These are phyloP conservation scores for Trichoderma asperelloides DNA, from an alignment of 495 filamentous ascomycete species.

Conservation along the genomic window DNA sequence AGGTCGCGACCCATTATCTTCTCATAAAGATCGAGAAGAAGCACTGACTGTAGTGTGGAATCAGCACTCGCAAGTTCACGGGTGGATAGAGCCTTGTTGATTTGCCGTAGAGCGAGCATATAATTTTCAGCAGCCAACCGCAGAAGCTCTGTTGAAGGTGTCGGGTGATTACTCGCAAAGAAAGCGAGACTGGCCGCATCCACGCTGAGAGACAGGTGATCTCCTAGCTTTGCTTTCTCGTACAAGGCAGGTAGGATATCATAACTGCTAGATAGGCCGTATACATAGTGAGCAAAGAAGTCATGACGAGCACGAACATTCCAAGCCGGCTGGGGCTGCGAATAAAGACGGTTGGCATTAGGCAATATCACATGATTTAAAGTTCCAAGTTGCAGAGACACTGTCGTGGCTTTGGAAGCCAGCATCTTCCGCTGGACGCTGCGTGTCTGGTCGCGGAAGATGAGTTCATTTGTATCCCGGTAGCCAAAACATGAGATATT, in stretches of 20 bases:
- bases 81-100: constrained; percentile 13
- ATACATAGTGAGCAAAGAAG: constrained; percentile 21
- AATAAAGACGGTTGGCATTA: not conserved
- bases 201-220: constrained; percentile 13
- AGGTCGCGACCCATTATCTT: constrained; percentile 18
- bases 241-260: constrained; percentile 18
- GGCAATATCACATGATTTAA: not conserved
- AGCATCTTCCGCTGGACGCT: constrained; percentile 8
- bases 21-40: constrained; percentile 24
- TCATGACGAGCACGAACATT: constrained; percentile 15
- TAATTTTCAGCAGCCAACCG: constrained; percentile 14
- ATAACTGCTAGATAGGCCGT: constrained; percentile 17
- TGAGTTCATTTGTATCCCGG: constrained; percentile 6
- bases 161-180: constrained; percentile 10
- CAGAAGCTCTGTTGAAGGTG: not conserved
- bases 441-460: constrained; percentile 9
- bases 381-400: not conserved
- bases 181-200: constrained; percentile 22
- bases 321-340: not conserved
- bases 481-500: constrained; percentile 9
- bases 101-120: constrained; percentile 13
- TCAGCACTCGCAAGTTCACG: constrained; percentile 12
- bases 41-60: constrained; percentile 17
- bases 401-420: not conserved
- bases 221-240: not conserved